phyloP scores from a whole-genome alignment of 805 yeast species.

The Zygoascus bituminiphila region DNA sequence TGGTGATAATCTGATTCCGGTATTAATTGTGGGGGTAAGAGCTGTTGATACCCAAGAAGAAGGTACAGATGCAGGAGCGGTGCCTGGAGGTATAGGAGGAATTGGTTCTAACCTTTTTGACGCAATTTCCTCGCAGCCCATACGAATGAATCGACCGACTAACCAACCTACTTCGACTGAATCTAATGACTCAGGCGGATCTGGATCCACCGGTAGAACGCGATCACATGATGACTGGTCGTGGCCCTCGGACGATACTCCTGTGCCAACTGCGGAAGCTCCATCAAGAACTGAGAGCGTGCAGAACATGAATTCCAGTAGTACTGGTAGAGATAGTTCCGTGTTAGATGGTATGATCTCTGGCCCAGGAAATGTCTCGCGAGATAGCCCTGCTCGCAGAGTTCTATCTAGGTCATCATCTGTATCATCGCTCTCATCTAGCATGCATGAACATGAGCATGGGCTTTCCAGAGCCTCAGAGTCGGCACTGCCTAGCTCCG shows the following conservation, averaged over 20 bases:
- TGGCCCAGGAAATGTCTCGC: neutral
- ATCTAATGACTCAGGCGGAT: neutral
- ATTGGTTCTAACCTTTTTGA: conserved; percentile 9
- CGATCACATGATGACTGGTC: neutral
- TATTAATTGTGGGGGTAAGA: conserved; percentile 42
- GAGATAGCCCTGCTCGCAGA: neutral
- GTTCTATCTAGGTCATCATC: neutral
- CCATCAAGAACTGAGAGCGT: conserved; percentile 10
- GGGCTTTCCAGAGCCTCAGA: neutral
- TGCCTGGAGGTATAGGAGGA: neutral
- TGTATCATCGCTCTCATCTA: neutral
- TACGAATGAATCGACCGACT: conserved; percentile 2
- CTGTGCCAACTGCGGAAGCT: conserved; percentile 2
- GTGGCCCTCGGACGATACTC: neutral
- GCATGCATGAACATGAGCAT: neutral
- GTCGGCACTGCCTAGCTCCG: neutral
- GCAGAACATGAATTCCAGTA: conserved; percentile 6
- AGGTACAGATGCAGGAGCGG: conserved; percentile 5
- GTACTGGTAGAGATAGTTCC: conserved; percentile 7
- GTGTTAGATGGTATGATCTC: conserved; percentile 2
- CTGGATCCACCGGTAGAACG: neutral
- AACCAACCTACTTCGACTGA: neutral
- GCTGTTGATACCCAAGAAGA: conserved; percentile 27
- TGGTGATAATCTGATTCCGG: conserved; percentile 31
- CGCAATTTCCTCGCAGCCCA: conserved; percentile 10